Base-by-base conservation (phyloP, 2,329 filamentous ascomycete species). In the Endoconidiophora laricicola region DNA sequence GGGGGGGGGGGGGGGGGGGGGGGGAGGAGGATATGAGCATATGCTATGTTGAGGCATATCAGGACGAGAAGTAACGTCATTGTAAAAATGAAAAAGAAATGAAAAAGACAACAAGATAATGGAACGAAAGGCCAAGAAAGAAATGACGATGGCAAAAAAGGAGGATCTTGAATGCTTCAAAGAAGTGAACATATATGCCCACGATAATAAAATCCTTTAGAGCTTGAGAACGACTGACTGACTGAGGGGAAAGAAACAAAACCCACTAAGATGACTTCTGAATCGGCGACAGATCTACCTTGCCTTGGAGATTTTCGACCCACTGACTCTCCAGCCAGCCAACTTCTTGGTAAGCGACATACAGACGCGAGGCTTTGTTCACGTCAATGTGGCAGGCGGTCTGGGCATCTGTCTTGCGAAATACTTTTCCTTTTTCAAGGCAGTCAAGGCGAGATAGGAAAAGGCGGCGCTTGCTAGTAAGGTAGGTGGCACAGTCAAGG, bases 361-460 rank as follows among this genome's bases (percentile, higher is more conserved):
- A 94, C 44, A 96, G 71, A 64, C 90, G 90, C 56, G 86, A 93
- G 2, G 88, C 86, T 70, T 95, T 96, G 71, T 95, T 95, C 62
- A 96, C 90, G 59, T 96, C 90, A 56, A 95, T 94, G 69, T 93
- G 93, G 73, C 86, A 94, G n/a, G 86, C 86, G 63, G 94, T 85
- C 64, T 96, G 90, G 4, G 87, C 86, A 61, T 94, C 86, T 1
- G 90, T 96, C 74, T 94, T 94, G 62, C 86, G 81, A 63, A 94
- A 95, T 59, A 88, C 83, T 65, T 93, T 91, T 61, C 75, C 74
- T 36, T 77, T 78, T 50, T 69, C 67, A 2, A 79, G 75, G 53
- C 74, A 76, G 46, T 82, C 76, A 33, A 90, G 74, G 39, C 85
- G 78, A 46, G 79, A 78, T 49, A 81, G 71, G 63, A 96, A 96